phyloP scores from a whole-genome alignment of 305 asterid genomes.

The Fraxinus dipetala region DNA sequence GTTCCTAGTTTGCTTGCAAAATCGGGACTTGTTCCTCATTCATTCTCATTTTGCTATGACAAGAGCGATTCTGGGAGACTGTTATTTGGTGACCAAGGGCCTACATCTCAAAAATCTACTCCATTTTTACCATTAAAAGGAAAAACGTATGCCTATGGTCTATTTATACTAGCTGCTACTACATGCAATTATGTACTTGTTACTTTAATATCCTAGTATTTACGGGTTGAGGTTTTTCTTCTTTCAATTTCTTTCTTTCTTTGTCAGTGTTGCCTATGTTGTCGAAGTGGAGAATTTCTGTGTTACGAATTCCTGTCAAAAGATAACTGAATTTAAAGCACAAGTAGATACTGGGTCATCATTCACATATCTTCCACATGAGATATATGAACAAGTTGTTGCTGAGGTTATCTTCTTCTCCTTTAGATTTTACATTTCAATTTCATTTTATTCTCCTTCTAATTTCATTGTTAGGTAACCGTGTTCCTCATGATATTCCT shows the following conservation, averaged over 20 bases:
- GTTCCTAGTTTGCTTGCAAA: slow-evolving; percentile 73
- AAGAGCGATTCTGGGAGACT: slow-evolving; percentile 67
- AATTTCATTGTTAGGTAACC: background rate
- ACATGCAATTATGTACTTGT: background rate
- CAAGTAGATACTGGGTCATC: slow-evolving; percentile 80
- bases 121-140: slow-evolving; percentile 44
- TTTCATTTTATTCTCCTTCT: background rate
- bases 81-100: slow-evolving; percentile 81
- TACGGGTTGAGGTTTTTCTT: background rate
- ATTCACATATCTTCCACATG: slow-evolving; percentile 60
- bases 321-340: slow-evolving; percentile 50
- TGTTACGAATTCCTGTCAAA: slow-evolving; percentile 50
- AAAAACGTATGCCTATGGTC: slow-evolving; percentile 35
- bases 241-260: slow-evolving; percentile 15
- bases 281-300: slow-evolving; percentile 60
- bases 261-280: slow-evolving; percentile 40
- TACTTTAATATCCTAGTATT: background rate
- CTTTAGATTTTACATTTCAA: background rate
- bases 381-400: slow-evolving; percentile 45
- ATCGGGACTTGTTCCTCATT: slow-evolving; percentile 64
- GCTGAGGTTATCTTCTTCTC: slow-evolving; percentile 47
- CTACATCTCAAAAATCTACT: slow-evolving; percentile 54
- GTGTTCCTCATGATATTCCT: slow-evolving; percentile 2
- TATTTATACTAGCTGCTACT: background rate
- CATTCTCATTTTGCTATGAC: slow-evolving; percentile 80